Evolutionary conservation across 1,284 basidiomycete species (phyloP).

Genomic region (Thelephora terrestris): DNA sequence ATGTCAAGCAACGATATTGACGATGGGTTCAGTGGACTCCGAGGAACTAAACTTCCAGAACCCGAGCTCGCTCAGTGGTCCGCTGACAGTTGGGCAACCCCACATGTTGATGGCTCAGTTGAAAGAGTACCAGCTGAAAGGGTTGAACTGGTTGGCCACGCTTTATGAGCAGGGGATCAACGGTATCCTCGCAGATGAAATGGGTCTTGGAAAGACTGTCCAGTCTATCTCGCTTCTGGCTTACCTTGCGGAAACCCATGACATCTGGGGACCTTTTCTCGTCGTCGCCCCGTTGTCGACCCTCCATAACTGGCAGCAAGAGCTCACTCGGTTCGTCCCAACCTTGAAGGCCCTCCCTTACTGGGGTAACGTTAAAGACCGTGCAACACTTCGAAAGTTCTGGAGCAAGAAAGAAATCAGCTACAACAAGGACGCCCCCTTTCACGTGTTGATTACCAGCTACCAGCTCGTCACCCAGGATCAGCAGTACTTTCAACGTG

Average conservation of each 20-base stretch:
- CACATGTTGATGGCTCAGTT: conserved; percentile 95
- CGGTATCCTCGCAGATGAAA: conserved; percentile 96
- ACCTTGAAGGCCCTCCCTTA: conserved; percentile 92
- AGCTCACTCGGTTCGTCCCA: conserved; percentile 93
- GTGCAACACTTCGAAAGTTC: conserved; percentile 89
- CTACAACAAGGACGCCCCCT: conserved; percentile 92
- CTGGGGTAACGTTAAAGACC: conserved; percentile 98
- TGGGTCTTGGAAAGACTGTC: conserved; percentile 98
- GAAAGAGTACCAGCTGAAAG: conserved; percentile 98
- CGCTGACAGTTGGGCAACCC: conserved; percentile 84
- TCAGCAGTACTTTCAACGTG: conserved; percentile 95
- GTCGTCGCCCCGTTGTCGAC: conserved; percentile 98
- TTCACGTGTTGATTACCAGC: conserved; percentile 95
- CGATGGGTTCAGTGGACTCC: conserved; percentile 59
- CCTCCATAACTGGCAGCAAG: conserved; percentile 99
- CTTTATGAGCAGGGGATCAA: conserved; percentile 99
- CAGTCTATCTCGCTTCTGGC: conserved; percentile 97
- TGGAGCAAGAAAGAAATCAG: conserved; percentile 99
- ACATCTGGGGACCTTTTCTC: conserved; percentile 99
- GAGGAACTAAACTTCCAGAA: conserved; percentile 99
- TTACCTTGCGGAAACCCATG: conserved; percentile 94
- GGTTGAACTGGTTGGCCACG: conserved; percentile 96
- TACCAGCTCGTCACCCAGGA: conserved; percentile 97
- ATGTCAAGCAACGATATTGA: conserved; percentile 4
- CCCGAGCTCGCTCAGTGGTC: conserved; percentile 86